phyloP scores from a whole-genome alignment of 164 flowering plant genomes.

The Macadamia tetraphylla region DNA sequence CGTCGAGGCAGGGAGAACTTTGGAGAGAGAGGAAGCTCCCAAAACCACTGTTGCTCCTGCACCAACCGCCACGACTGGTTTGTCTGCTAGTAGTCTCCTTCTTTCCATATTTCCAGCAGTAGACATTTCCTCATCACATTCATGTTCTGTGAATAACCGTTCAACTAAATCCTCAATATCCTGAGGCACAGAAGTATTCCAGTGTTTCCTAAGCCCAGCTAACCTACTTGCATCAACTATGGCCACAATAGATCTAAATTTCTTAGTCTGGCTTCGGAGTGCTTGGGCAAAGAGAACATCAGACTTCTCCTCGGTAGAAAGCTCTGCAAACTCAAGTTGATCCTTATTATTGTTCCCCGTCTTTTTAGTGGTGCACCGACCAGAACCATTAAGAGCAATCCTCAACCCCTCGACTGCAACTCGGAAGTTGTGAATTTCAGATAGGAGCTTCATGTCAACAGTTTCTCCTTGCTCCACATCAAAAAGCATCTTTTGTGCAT shows the following conservation, averaged over 20 bases:
- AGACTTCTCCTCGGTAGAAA: conserved; percentile 62
- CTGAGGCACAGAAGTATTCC: conserved; percentile 68
- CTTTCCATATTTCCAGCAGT: conserved; percentile 13
- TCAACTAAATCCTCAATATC: conserved; percentile 55
- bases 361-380: conserved; percentile 38
- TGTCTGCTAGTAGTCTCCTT: conserved; percentile 37
- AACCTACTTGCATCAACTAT: conserved; percentile 72
- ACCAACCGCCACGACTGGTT: conserved; percentile 85
- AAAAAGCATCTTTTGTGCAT: conserved; percentile 72
- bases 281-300: conserved; percentile 69
- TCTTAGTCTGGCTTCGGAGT: conserved; percentile 55
- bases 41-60: conserved; percentile 85
- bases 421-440: conserved; percentile 60
- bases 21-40: conserved; percentile 76
- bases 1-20: conserved; percentile 62
- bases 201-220: conserved; percentile 72
- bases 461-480: conserved; percentile 60
- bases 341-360: conserved; percentile 7
- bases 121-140: conserved; percentile 25
- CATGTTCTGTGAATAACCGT: conserved; percentile 35
- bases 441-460: conserved; percentile 43
- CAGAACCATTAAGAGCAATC: conserved; percentile 59
- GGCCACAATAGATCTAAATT: conserved; percentile 67
- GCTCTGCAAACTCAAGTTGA: conserved; percentile 43
- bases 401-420: conserved; percentile 85